Evolutionary conservation across 257 asterid genomes (phyloP), one percentile per base, ranked within the genome.

Genomic region (Primulina huaijiensis): DNA sequence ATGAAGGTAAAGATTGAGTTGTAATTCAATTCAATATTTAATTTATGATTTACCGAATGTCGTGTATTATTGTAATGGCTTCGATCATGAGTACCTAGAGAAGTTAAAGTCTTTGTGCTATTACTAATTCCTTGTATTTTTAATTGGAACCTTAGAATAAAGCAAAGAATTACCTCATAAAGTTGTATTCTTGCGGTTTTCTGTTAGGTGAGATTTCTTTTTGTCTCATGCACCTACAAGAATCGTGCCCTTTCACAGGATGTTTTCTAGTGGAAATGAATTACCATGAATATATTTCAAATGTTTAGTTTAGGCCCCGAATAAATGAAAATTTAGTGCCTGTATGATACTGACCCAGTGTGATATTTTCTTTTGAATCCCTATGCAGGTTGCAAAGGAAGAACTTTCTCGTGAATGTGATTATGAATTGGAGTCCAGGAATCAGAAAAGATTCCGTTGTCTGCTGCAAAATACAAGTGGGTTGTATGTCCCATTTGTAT

Each of bases 351-450:
- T 64, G 55, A 19, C n/a, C 70, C 64, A 70, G 74, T 73, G 50
- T 68, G 67, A 33, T 17, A 62, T 21, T 30, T 74, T 69, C 19
- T 76, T 58, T 38, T 68, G 17, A 74, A 65, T 65, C 72, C 52
- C 50, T 69, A 68, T 43, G 33, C 81, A 92, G 98, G 98, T 92
- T 27, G 98, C 98, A 40, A 92, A 92, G 80, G 95, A 87, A 71
- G 98, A 92, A 83, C 96, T 92, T 80, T 87, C 94, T 65, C 94
- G 88, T 62, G 98, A 92, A 82, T 92, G 98, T 63, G 84, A 92
- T 72, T 92, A 90, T 81, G 88, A 82, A 70, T 70, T 90, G 86
- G 98, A 93, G 84, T 93, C 98, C 20, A 64, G 76, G 74, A 90
- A 64, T 80, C 98, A 93, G 84, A 89, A 86, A 85, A 83, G 85